Conservation (phyloP, 2,329 filamentous ascomycete species). For the Dactylellina sp. region DNA sequence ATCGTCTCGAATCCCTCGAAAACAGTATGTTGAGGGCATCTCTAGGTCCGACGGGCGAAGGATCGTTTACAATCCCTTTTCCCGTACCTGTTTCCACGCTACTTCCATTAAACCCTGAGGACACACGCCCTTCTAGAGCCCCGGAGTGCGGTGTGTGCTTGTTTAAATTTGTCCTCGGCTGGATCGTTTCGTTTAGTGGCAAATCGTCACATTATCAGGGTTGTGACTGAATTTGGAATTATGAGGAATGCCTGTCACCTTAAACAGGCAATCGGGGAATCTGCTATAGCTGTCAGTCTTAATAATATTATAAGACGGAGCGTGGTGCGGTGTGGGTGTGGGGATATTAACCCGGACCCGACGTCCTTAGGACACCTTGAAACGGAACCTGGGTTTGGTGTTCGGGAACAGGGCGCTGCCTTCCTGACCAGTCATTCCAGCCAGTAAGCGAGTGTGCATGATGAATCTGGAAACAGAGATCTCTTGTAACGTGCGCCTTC, state of each 20-base stretch:
- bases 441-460: slow-evolving; percentile 54
- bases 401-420: slow-evolving; percentile 41
- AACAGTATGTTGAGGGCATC: slow-evolving; percentile 21
- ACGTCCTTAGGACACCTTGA: slow-evolving; percentile 41
- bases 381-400: slow-evolving; percentile 46
- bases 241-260: slow-evolving; percentile 37
- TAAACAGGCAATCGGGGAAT: slow-evolving; percentile 52
- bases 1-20: slow-evolving; percentile 44
- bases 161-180: background rate
- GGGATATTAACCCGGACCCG: slow-evolving; percentile 47
- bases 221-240: slow-evolving; percentile 56
- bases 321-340: slow-evolving; percentile 40
- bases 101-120: slow-evolving; percentile 22
- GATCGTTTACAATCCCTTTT: slow-evolving; percentile 37
- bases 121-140: slow-evolving; percentile 20
- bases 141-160: background rate
- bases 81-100: slow-evolving; percentile 17
- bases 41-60: slow-evolving; percentile 53
- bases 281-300: slow-evolving; percentile 56
- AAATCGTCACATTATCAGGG: slow-evolving; percentile 51
- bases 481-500: slow-evolving; percentile 10
- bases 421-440: slow-evolving; percentile 49
- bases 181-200: slow-evolving; percentile 36
- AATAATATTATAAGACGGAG: slow-evolving; percentile 44
- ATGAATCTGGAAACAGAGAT: slow-evolving; percentile 43